Percentiles rank a stretch among this genome's conserved stretches.
Evolutionary conservation across 1,284 basidiomycete species (phyloP).

Genomic region (Sporisorium graminicola): DNA sequence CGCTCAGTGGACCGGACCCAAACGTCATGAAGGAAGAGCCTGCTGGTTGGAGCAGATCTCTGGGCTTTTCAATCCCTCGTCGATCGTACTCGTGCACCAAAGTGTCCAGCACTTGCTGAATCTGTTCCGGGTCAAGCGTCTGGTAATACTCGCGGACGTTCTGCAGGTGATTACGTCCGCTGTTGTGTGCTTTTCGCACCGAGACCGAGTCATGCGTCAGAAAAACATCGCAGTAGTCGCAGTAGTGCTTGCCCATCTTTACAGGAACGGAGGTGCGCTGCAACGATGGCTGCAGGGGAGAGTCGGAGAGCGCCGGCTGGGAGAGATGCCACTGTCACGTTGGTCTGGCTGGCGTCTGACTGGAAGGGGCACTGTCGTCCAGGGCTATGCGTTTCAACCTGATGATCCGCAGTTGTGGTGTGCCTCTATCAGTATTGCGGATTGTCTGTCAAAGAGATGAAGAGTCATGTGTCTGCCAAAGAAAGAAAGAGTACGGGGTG

Average conservation of each 20-base stretch:
- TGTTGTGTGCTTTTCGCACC: constrained; percentile 97
- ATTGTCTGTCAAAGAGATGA: too few relatives aligned
- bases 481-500: too few relatives aligned
- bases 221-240: constrained; percentile 68
- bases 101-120: constrained; percentile 95
- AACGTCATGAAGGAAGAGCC: constrained; percentile 55
- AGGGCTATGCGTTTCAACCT: too few relatives aligned
- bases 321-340: too few relatives aligned
- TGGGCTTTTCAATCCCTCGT: constrained; percentile 52
- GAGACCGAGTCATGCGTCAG: constrained; percentile 68
- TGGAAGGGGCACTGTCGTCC: too few relatives aligned
- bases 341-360: too few relatives aligned
- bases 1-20: constrained; percentile 51
- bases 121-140: constrained; percentile 93
- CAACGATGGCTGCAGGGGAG: background rate
- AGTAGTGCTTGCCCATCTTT: constrained; percentile 67
- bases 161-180: constrained; percentile 92
- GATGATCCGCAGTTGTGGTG: too few relatives aligned
- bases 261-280: background rate
- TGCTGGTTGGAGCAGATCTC: constrained; percentile 47
- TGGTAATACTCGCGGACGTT: constrained; percentile 98
- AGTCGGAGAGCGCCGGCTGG: too few relatives aligned
- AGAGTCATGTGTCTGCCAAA: too few relatives aligned
- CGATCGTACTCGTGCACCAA: constrained; percentile 89
- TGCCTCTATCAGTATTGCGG: too few relatives aligned